Base-by-base conservation (phyloP, 2,329 filamentous ascomycete species). In the Cadophora malorum region DNA sequence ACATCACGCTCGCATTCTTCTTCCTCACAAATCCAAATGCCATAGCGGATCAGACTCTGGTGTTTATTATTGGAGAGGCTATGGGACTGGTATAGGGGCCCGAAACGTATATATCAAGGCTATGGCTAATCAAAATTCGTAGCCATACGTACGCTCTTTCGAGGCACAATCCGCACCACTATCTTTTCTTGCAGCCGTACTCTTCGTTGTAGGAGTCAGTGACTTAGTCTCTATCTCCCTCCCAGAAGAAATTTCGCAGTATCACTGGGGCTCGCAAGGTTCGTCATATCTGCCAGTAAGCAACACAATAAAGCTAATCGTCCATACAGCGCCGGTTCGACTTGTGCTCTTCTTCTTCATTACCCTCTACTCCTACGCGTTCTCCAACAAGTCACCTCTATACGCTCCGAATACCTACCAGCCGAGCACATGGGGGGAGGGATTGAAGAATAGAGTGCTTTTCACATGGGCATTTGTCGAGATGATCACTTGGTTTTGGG, bases 401-500 rank as follows among this genome's bases (percentile, higher is more conserved):
- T 85, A 82, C 72, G 79, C 80, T 9, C 31, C 70, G 28, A 75
- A 33, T 81, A 82, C 70, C 71, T 77, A 63, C 78, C 80, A 41
- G 76, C 78, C 60, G 75, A 78, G 76, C 85, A 79, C 84, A 73
- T 75, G 84, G 77, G 83, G 88, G 61, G 90, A 94, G 70, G 86
- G 87, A 28, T 79, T 97, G 74, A 93, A 94, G 82, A 97, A 96
- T 78, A 87, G 93, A 62, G 82, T 97, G 50, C 88, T 97, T 50
- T 96, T 97, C 77, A 89, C 91, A 0, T 96, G 93, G 80, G 89
- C 88, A 9, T 96, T 97, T 75, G 77, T 97, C 76, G 94, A 97
- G 82, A 87, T 93, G 78, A 83, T 93, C 72, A 86, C 86, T 69
- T 97, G 94, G 93, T 94, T 97, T 79, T 97, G 94, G 94, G 88